These are phyloP conservation scores for Candida jianshihensis DNA, from an alignment of 805 yeast species.

Conservation along the genomic window DNA sequence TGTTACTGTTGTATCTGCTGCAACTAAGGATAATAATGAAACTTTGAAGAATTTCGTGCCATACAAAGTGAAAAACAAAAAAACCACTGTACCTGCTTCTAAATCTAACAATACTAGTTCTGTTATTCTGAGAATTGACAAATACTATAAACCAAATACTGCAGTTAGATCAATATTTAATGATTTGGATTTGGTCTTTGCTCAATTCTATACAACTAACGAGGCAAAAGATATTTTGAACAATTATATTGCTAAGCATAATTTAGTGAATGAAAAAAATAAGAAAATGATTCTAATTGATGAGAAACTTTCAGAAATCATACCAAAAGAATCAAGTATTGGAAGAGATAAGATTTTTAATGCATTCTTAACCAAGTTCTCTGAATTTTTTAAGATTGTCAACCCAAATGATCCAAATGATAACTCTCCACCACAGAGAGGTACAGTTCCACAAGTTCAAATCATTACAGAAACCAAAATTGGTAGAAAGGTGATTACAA, in stretches of 20 bases:
- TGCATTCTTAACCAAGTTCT: slow-evolving; percentile 35
- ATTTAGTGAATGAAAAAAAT: slow-evolving; percentile 44
- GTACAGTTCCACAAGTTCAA: slow-evolving; percentile 58
- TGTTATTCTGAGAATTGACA: slow-evolving; percentile 42
- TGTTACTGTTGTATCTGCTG: slow-evolving; percentile 46
- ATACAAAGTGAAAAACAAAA: slow-evolving; percentile 35
- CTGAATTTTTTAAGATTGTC: slow-evolving; percentile 43
- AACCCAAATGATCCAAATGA: slow-evolving; percentile 32
- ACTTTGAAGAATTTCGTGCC: slow-evolving; percentile 56
- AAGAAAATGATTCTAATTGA: slow-evolving; percentile 52
- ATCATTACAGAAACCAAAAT: slow-evolving; percentile 69
- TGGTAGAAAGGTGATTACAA: slow-evolving; percentile 77
- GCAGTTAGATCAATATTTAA: slow-evolving; percentile 41
- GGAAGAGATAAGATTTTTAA: slow-evolving; percentile 34
- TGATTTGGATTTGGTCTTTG: slow-evolving; percentile 30
- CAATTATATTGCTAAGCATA: slow-evolving; percentile 46
- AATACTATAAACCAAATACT: slow-evolving; percentile 53
- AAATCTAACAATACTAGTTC: slow-evolving; percentile 23
- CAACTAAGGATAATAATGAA: slow-evolving; percentile 37
- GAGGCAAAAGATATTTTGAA: slow-evolving; percentile 50
- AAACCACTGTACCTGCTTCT: slow-evolving; percentile 2
- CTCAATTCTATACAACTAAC: slow-evolving; percentile 39
- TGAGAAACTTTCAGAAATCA: slow-evolving; percentile 40
- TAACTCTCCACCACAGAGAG: slow-evolving; percentile 39
- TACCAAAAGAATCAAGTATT: slow-evolving; percentile 25